These are phyloP conservation scores for Clarkia xantiana DNA, from an alignment of 345 rosid genomes.

Conservation along the genomic window DNA sequence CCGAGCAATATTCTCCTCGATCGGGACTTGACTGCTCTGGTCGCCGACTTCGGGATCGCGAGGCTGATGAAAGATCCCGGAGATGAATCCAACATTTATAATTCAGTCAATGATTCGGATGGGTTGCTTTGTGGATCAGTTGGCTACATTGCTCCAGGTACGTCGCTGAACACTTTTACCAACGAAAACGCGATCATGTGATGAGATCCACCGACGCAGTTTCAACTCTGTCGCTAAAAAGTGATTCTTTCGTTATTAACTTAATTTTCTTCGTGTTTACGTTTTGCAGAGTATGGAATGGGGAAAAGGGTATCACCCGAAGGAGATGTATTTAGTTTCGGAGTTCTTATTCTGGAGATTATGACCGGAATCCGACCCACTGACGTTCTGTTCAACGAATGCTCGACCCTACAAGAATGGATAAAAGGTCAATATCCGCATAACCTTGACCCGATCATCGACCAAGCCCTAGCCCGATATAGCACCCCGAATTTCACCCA, in stretches of 20 bases:
- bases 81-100: constrained; percentile 9
- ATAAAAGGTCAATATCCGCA: constrained; percentile 56
- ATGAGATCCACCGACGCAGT: no score
- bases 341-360: constrained; percentile 67
- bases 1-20: constrained; percentile 93
- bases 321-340: constrained; percentile 87
- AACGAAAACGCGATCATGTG: no score
- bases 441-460: constrained; percentile 41
- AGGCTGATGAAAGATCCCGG: constrained; percentile 42
- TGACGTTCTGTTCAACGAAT: constrained; percentile 37
- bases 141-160: constrained; percentile 95
- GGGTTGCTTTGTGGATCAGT: constrained; percentile 73
- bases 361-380: constrained; percentile 63
- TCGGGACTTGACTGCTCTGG: constrained; percentile 72
- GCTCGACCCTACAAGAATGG: constrained; percentile 68
- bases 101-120: constrained; percentile 32
- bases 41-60: constrained; percentile 82
- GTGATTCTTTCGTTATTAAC: no score
- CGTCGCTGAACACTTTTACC: constrained; percentile 4
- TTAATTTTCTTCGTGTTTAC: background rate
- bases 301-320: constrained; percentile 60
- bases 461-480: constrained; percentile 37
- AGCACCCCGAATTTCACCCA: constrained; percentile 15
- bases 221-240: no score
- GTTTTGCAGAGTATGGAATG: constrained; percentile 65